Evolutionary conservation across 192 early-diverging fungal genomes (phyloP).

Genomic region (Linnemannia elongata): DNA sequence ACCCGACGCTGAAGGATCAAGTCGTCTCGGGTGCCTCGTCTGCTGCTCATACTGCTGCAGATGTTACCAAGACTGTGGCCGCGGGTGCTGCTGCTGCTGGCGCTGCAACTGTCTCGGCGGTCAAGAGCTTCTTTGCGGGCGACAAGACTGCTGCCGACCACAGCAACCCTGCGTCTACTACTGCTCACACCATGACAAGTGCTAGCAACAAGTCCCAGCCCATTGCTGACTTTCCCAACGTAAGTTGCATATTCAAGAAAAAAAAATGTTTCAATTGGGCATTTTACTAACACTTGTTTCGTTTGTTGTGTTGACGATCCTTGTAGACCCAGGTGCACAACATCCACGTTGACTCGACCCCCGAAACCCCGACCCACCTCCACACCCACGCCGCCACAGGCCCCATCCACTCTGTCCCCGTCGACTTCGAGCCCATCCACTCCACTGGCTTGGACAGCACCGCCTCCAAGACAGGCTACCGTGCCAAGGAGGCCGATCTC

Average conservation of each 20-base stretch:
- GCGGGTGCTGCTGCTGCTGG: not conserved
- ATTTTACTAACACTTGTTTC: too few species aligned
- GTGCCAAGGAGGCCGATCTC: slow-evolving; percentile 7
- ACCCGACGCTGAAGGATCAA: too few species aligned
- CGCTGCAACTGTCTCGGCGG: not conserved
- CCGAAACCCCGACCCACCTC: not conserved
- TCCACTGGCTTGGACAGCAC: not conserved
- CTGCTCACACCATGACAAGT: not conserved
- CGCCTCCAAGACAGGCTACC: not conserved
- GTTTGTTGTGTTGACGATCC: too few species aligned
- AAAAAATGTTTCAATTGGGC: too few species aligned
- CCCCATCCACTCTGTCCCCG: not conserved
- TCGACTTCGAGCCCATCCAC: not conserved
- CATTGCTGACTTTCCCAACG: not conserved
- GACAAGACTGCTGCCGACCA: not conserved
- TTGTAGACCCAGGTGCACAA: not conserved
- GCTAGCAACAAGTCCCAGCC: not conserved
- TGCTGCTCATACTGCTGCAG: not conserved
- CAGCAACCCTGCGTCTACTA: not conserved
- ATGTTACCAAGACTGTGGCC: not conserved
- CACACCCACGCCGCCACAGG: slow-evolving; percentile 3
- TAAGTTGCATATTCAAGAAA: not conserved
- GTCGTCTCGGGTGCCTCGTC: too few species aligned
- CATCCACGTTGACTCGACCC: not conserved
- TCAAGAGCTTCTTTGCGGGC: not conserved